These are phyloP conservation scores for Phaeomoniella chlamydospora DNA, from an alignment of 2,329 filamentous ascomycete species.

Conservation along the genomic window DNA sequence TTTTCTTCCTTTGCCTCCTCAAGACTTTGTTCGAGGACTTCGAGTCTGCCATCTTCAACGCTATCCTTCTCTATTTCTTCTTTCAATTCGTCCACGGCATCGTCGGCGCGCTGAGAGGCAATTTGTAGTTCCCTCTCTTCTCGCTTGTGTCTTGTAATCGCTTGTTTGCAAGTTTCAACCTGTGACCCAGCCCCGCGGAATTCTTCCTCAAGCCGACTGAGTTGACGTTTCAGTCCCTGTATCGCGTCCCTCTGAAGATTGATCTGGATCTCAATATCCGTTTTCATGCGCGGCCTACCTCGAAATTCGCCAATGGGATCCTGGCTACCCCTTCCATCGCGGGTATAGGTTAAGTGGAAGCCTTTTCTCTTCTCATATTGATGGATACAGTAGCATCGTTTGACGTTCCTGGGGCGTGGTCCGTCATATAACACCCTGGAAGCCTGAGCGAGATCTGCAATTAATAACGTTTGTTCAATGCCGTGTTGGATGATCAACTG, in stretches of 20 bases:
- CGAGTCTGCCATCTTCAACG: slow-evolving; percentile 51
- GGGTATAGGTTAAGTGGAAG: slow-evolving; percentile 40
- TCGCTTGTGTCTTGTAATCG: slow-evolving; percentile 34
- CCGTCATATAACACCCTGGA: slow-evolving; percentile 48
- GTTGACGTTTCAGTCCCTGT: slow-evolving; percentile 39
- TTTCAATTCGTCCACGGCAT: slow-evolving; percentile 51
- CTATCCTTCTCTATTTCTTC: slow-evolving; percentile 44
- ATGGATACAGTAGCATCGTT: slow-evolving; percentile 48
- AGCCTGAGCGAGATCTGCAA: slow-evolving; percentile 53
- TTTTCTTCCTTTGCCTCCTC: slow-evolving; percentile 38
- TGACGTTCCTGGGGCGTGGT: slow-evolving; percentile 43
- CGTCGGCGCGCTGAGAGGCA: slow-evolving; percentile 44
- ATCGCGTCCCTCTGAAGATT: slow-evolving; percentile 33
- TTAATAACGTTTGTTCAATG: slow-evolving; percentile 74
- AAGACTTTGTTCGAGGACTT: slow-evolving; percentile 43
- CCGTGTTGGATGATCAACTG: slow-evolving; percentile 68
- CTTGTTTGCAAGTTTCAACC: slow-evolving; percentile 33
- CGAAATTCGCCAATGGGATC: slow-evolving; percentile 38
- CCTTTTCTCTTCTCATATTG: slow-evolving; percentile 50
- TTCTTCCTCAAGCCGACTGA: slow-evolving; percentile 36
- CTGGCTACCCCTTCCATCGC: slow-evolving; percentile 32
- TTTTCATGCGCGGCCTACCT: slow-evolving; percentile 58
- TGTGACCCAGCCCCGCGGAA: slow-evolving; percentile 32
- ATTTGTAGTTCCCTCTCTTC: slow-evolving; percentile 35
- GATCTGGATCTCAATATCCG: slow-evolving; percentile 57